Evolutionary conservation across 495 filamentous ascomycete species (phyloP).

Genomic region (Hapsidospora chrysogenum): DNA sequence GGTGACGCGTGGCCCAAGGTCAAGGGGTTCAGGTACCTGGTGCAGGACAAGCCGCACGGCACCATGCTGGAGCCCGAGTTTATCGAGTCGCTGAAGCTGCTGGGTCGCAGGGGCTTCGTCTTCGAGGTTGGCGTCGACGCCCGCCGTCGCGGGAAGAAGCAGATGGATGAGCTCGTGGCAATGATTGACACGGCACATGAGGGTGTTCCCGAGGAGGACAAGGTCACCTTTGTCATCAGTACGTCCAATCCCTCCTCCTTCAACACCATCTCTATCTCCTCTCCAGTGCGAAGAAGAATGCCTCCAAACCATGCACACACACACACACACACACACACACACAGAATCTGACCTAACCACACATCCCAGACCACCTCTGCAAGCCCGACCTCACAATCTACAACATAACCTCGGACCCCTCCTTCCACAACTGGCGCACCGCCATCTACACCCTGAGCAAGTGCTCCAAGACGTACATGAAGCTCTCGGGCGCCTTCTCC

Average conservation of each 20-base stretch:
- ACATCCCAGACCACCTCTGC: conserved; percentile 57
- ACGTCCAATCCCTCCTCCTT: conserved; percentile 11
- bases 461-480: conserved; percentile 55
- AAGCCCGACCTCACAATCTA: conserved; percentile 56
- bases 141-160: conserved; percentile 45
- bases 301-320: not conserved
- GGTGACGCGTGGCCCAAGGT: conserved; percentile 26
- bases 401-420: conserved; percentile 30
- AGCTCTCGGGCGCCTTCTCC: conserved; percentile 69
- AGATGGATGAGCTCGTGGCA: conserved; percentile 53
- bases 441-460: conserved; percentile 41
- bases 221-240: conserved; percentile 56
- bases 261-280: conserved; percentile 1
- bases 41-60: conserved; percentile 57
- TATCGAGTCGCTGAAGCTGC: conserved; percentile 48
- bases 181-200: conserved; percentile 52
- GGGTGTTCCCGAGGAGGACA: conserved; percentile 37
- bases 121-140: conserved; percentile 81
- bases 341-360: not conserved
- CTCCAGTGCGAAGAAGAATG: not conserved
- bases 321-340: not conserved
- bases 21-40: conserved; percentile 61
- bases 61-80: conserved; percentile 43
- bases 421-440: conserved; percentile 40
- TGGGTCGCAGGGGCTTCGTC: conserved; percentile 41